Evolutionary conservation across 1,139 yeast genomes (phyloP).

Genomic region (Hansenula sp.): DNA sequence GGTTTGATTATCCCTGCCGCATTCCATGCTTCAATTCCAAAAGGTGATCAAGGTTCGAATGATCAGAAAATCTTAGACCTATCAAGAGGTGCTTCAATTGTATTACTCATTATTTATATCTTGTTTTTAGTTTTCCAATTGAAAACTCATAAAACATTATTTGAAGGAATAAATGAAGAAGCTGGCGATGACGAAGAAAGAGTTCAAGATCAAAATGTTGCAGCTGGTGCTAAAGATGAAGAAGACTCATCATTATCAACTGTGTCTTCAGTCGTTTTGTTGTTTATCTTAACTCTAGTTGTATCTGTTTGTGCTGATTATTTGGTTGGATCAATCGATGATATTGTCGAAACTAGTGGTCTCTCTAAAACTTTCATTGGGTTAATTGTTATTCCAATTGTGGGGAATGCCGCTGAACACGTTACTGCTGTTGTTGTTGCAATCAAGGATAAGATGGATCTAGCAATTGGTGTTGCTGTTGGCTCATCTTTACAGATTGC

Average conservation of each 20-base stretch:
- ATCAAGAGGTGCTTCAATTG: slow-evolving; percentile 83
- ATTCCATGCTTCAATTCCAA: slow-evolving; percentile 78
- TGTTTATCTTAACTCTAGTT: slow-evolving; percentile 65
- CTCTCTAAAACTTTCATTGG: slow-evolving; percentile 94
- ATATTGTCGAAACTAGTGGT: slow-evolving; percentile 77
- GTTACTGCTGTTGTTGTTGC: slow-evolving; percentile 96
- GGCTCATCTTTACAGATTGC: slow-evolving; percentile 98
- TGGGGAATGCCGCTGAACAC: slow-evolving; percentile 98
- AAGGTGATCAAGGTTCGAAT: slow-evolving; percentile 29
- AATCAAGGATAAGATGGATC: slow-evolving; percentile 93
- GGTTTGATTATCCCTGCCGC: slow-evolving; percentile 94
- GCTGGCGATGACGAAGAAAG: slow-evolving; percentile 11
- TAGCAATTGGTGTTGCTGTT: slow-evolving; percentile 94
- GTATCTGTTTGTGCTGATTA: slow-evolving; percentile 93
- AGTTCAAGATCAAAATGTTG: slow-evolving; percentile 1
- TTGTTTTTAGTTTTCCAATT: slow-evolving; percentile 84
- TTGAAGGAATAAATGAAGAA: slow-evolving; percentile 34
- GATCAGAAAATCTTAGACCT: slow-evolving; percentile 60
- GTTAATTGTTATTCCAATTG: slow-evolving; percentile 88
- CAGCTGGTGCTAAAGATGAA: slow-evolving; percentile 19
- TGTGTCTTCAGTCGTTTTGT: slow-evolving; percentile 38
- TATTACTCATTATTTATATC: slow-evolving; percentile 72
- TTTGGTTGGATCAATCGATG: slow-evolving; percentile 89
- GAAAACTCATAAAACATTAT: slow-evolving; percentile 71
- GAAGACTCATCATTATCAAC: slow-evolving; percentile 36